Conservation (phyloP, 1,284 basidiomycete species). For the Gomphus sp. region DNA sequence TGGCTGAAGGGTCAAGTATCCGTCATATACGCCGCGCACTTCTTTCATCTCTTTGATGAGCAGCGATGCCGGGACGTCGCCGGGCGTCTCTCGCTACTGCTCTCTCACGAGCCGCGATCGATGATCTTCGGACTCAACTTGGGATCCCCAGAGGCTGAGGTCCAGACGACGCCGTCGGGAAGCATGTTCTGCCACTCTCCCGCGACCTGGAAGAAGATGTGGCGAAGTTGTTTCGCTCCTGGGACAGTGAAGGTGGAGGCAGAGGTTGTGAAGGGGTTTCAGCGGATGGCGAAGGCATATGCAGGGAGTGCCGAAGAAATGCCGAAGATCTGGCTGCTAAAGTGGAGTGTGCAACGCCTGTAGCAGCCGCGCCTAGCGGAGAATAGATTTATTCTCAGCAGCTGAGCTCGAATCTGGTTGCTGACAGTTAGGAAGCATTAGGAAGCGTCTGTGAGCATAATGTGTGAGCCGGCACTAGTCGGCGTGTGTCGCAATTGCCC, state of each 20-base stretch:
- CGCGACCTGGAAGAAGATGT: conserved; percentile 9
- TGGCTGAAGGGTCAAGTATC: conserved; percentile 23
- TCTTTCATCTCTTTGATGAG: conserved; percentile 31
- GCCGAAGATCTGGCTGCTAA: not conserved
- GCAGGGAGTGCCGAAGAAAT: not conserved
- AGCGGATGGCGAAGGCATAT: not conserved
- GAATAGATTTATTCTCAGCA: not conserved
- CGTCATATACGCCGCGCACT: conserved; percentile 22
- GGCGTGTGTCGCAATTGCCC: too few species aligned
- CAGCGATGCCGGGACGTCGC: conserved; percentile 24
- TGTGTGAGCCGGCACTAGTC: too few species aligned
- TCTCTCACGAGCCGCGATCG: conserved; percentile 22
- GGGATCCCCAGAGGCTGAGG: conserved; percentile 12
- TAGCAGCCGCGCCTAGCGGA: not conserved
- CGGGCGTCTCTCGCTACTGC: conserved; percentile 21
- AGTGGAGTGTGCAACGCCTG: not conserved
- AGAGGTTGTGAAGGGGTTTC: not conserved
- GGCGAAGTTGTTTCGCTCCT: not conserved
- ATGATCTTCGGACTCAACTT: conserved; percentile 24
- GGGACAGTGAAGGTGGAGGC: not conserved
- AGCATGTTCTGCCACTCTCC: not conserved
- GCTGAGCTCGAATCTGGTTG: not conserved
- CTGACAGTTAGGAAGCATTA: too few species aligned
- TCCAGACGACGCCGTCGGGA: not conserved
- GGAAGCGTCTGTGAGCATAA: too few species aligned